phyloP scores from a whole-genome alignment of 306 rosid species.

The Elaeagnus macrophylla region DNA sequence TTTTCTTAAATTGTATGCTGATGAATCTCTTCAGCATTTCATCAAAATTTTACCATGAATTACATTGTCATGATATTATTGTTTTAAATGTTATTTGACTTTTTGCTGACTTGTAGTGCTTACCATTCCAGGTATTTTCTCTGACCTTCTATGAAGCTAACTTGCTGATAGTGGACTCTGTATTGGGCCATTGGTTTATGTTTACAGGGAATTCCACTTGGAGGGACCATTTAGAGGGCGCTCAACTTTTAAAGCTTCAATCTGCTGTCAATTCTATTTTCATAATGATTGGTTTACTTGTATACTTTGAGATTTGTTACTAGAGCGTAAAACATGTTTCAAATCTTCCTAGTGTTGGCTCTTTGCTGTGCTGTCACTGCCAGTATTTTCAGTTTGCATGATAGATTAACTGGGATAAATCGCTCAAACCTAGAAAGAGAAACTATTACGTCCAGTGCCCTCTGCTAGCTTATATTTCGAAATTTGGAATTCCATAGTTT shows the following conservation, averaged over 20 bases:
- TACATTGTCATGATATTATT: neutral
- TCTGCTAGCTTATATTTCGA: too few species aligned
- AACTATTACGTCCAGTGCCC: too few species aligned
- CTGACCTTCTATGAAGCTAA: conserved; percentile 93
- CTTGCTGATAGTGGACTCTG: conserved; percentile 73
- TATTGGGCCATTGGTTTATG: conserved; percentile 79
- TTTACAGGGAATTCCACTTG: conserved; percentile 58
- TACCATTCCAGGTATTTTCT: conserved; percentile 99
- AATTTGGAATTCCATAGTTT: too few species aligned
- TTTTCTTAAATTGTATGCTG: too few species aligned
- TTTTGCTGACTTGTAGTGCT: conserved; percentile 60
- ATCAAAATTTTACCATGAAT: neutral
- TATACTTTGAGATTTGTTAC: conserved; percentile 7
- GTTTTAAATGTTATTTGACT: conserved; percentile 6
- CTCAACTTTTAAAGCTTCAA: conserved; percentile 29
- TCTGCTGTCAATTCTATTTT: conserved; percentile 28
- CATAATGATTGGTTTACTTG: conserved; percentile 17
- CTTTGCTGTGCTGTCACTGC: too few species aligned
- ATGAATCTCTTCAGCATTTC: too few species aligned
- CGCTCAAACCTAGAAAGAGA: too few species aligned
- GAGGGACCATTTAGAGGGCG: conserved; percentile 32
- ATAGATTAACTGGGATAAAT: neutral
- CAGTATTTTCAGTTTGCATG: neutral
- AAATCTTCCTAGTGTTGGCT: too few species aligned
- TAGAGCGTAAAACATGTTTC: neutral